Conservation (phyloP, 495 filamentous ascomycete genomes). For the Aspergillus incahuasiensis region DNA sequence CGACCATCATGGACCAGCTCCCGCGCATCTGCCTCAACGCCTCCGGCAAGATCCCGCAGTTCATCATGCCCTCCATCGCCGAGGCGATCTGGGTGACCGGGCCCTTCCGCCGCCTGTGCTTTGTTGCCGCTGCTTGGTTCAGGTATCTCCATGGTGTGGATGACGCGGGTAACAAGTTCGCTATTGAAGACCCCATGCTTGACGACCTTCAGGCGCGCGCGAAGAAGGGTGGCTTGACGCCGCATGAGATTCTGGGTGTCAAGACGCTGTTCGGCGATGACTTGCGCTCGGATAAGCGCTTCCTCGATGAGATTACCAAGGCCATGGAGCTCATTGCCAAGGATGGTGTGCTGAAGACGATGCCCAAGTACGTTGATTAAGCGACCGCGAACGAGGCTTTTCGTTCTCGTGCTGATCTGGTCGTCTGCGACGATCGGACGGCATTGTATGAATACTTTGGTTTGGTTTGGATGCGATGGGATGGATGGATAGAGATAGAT, state of each 20-base stretch:
- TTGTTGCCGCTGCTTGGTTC: conserved; percentile 45
- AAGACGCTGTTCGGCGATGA: conserved; percentile 45
- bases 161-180: conserved; percentile 34
- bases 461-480: no score
- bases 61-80: conserved; percentile 48
- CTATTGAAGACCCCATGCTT: conserved; percentile 42
- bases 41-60: conserved; percentile 48
- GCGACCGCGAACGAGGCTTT: no score
- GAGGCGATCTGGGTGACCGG: conserved; percentile 41
- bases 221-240: conserved; percentile 31
- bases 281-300: conserved; percentile 37
- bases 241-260: conserved; percentile 34
- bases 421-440: no score
- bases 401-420: no score
- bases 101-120: conserved; percentile 43
- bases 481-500: no score
- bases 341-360: conserved; percentile 40
- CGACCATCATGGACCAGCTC: conserved; percentile 44
- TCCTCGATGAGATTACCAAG: conserved; percentile 33
- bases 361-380: conserved; percentile 41
- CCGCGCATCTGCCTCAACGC: conserved; percentile 43
- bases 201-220: conserved; percentile 41
- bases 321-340: conserved; percentile 39
- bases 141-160: conserved; percentile 41
- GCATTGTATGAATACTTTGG: background rate